phyloP scores from a whole-genome alignment of 2,329 filamentous ascomycete species.

The Nakataea oryzae region DNA sequence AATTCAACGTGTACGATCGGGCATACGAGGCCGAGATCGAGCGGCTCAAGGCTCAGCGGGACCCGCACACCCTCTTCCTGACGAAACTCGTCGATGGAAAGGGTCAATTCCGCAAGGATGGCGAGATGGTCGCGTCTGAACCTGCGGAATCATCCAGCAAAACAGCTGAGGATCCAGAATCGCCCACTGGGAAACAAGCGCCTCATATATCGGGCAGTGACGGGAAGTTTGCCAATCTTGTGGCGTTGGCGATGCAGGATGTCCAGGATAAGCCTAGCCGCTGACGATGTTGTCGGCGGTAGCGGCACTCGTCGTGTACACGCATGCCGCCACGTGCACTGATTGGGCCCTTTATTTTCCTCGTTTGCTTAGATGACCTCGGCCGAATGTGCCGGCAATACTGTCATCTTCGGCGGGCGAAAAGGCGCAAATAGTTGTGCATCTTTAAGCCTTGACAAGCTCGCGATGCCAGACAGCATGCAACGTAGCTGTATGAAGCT shows the following conservation, averaged over 20 bases:
- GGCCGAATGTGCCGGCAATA: no score
- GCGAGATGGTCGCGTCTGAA: not conserved
- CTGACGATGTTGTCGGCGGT: not conserved
- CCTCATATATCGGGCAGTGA: conserved; percentile 3
- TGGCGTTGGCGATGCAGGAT: conserved; percentile 16
- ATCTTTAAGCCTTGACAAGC: no score
- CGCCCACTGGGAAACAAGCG: conserved; percentile 5
- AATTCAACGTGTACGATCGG: conserved; percentile 79
- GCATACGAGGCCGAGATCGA: conserved; percentile 79
- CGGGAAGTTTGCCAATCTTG: conserved; percentile 19
- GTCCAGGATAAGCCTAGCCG: conserved; percentile 4
- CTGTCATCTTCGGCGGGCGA: no score
- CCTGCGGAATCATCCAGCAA: conserved; percentile 9
- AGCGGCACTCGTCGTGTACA: not conserved
- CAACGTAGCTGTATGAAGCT: no score
- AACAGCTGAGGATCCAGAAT: not conserved
- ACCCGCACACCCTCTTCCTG: conserved; percentile 32
- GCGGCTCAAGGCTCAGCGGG: conserved; percentile 43
- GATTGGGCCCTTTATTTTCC: not conserved
- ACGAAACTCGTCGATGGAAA: conserved; percentile 36
- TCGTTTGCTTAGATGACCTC: no score
- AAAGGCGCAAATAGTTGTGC: no score
- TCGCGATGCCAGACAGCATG: no score
- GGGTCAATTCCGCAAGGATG: conserved; percentile 13
- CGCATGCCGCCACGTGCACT: no score